Conservation (phyloP, 805 yeast species). For the Scheffersomyces ergatensis region DNA sequence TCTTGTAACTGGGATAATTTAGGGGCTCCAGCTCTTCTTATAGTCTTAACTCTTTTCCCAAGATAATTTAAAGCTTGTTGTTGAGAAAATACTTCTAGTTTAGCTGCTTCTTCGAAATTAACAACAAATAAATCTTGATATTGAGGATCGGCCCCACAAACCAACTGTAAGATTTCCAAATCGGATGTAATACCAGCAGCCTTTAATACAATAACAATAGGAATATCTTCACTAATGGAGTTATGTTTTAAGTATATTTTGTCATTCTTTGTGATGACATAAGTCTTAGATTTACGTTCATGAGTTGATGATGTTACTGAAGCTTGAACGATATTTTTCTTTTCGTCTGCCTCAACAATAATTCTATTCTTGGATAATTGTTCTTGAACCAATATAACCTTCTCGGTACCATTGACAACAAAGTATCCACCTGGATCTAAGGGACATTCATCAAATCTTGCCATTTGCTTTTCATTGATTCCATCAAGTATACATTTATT, state of each 20-base stretch:
- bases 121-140: slow-evolving; percentile 92
- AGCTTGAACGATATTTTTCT: slow-evolving; percentile 92
- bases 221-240: slow-evolving; percentile 92
- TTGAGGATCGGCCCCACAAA: slow-evolving; percentile 83
- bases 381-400: slow-evolving; percentile 94
- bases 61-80: slow-evolving; percentile 90
- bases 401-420: slow-evolving; percentile 96
- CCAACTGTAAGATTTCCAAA: slow-evolving; percentile 87
- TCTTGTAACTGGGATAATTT: slow-evolving; percentile 81
- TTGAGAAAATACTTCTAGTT: slow-evolving; percentile 81
- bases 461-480: slow-evolving; percentile 80
- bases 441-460: slow-evolving; percentile 88
- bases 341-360: slow-evolving; percentile 95
- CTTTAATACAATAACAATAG: slow-evolving; percentile 87
- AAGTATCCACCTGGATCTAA: slow-evolving; percentile 98
- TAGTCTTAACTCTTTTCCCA: slow-evolving; percentile 88
- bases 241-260: slow-evolving; percentile 91
- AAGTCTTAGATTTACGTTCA: slow-evolving; percentile 96
- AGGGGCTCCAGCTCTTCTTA: slow-evolving; percentile 82
- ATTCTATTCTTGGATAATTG: slow-evolving; percentile 96
- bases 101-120: slow-evolving; percentile 91
- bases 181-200: slow-evolving; percentile 95
- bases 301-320: slow-evolving; percentile 98
- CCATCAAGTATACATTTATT: slow-evolving; percentile 87
- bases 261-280: slow-evolving; percentile 88